Conservation (phyloP, 108 stramenopile genomes). For the Cylindrotheca closterium region DNA sequence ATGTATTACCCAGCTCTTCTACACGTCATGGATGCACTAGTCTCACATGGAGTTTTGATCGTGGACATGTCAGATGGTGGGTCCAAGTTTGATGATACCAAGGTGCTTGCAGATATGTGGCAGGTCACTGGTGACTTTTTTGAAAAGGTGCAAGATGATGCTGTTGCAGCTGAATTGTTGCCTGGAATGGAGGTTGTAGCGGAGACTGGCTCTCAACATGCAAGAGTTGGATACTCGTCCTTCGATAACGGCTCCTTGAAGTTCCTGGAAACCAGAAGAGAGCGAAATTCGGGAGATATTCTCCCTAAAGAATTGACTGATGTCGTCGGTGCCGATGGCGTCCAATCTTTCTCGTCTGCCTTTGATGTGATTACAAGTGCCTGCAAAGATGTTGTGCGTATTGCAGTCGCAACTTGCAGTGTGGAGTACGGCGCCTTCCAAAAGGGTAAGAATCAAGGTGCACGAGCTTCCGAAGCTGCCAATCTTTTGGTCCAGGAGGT, state of each 20-base stretch:
- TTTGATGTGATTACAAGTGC: conserved; percentile 57
- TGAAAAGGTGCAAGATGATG: conserved; percentile 23
- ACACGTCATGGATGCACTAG: conserved; percentile 88
- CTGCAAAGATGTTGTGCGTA: conserved; percentile 73
- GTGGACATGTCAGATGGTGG: conserved; percentile 82
- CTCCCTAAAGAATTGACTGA: conserved; percentile 49
- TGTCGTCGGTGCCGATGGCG: conserved; percentile 54
- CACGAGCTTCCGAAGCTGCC: conserved; percentile 56
- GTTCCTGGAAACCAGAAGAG: conserved; percentile 73
- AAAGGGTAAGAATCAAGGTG: conserved; percentile 30
- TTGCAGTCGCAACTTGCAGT: conserved; percentile 64
- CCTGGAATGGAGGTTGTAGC: conserved; percentile 53
- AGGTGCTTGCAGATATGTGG: conserved; percentile 68
- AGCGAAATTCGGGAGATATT: conserved; percentile 40
- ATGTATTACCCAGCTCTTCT: conserved; percentile 32
- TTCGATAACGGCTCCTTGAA: conserved; percentile 65
- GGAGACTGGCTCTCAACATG: conserved; percentile 60
- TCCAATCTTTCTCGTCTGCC: conserved; percentile 40
- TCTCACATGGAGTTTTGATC: conserved; percentile 74
- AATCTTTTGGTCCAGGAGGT: conserved; percentile 58
- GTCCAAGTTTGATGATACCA: conserved; percentile 39
- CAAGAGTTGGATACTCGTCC: conserved; percentile 67
- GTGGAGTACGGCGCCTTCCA: conserved; percentile 50
- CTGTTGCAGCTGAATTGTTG: conserved; percentile 22
- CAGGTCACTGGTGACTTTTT: conserved; percentile 52